Conservation (phyloP, 148 eudicot species). For the Fagopyrum homotropicum region DNA sequence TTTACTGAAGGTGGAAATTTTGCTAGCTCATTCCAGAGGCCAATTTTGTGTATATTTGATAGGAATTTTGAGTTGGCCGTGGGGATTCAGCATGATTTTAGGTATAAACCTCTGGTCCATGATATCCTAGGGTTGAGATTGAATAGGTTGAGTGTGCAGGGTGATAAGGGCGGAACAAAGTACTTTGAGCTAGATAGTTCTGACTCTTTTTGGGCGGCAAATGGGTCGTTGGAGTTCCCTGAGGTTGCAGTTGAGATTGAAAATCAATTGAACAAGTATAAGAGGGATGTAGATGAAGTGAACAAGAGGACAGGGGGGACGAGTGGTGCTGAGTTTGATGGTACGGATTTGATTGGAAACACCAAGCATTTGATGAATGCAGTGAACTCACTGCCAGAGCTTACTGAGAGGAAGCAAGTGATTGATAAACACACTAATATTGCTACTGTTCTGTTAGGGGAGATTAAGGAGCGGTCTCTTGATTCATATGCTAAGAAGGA, state of each 20-base stretch:
- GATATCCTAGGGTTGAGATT: slow-evolving; percentile 86
- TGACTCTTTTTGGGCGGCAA: slow-evolving; percentile 82
- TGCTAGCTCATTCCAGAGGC: slow-evolving; percentile 73
- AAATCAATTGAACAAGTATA: slow-evolving; percentile 79
- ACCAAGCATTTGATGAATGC: slow-evolving; percentile 96
- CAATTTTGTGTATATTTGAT: slow-evolving; percentile 79
- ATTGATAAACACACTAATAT: slow-evolving; percentile 94
- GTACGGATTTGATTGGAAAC: slow-evolving; percentile 86
- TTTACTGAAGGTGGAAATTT: slow-evolving; percentile 83
- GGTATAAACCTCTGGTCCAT: slow-evolving; percentile 90
- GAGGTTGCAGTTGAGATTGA: slow-evolving; percentile 95
- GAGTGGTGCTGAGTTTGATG: slow-evolving; percentile 85
- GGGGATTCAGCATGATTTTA: slow-evolving; percentile 91
- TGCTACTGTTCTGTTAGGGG: slow-evolving; percentile 81
- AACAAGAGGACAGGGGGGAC: slow-evolving; percentile 82
- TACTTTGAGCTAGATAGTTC: slow-evolving; percentile 67
- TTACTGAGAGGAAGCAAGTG: slow-evolving; percentile 90
- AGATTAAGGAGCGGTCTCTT: slow-evolving; percentile 84
- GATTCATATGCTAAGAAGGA: slow-evolving; percentile 90
- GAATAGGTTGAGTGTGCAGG: slow-evolving; percentile 73
- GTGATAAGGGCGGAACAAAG: slow-evolving; percentile 83
- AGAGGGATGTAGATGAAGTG: slow-evolving; percentile 92
- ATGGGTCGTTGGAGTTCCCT: slow-evolving; percentile 85
- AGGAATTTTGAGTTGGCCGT: slow-evolving; percentile 78
- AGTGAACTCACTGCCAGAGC: slow-evolving; percentile 86